phyloP scores from a whole-genome alignment of 208 protist genomes.

The Zelonia costaricensis region DNA sequence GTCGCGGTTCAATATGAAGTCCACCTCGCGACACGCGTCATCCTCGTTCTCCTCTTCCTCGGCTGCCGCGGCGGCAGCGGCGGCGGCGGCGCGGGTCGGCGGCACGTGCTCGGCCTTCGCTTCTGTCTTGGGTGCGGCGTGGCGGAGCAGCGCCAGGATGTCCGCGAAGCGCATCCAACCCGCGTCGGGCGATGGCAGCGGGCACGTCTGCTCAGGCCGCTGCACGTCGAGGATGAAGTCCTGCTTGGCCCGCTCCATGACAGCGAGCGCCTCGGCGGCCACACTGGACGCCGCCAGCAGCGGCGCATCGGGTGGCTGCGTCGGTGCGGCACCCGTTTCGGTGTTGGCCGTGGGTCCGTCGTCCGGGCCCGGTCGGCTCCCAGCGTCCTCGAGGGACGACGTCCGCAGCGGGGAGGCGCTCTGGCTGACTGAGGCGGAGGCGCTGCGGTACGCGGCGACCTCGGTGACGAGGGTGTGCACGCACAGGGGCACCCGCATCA shows the following conservation, averaged over 20 bases:
- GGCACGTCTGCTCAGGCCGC: slow-evolving; percentile 38
- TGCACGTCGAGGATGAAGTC: slow-evolving; percentile 73
- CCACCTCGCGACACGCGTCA: slow-evolving; percentile 11
- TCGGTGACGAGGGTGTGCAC: slow-evolving; percentile 52
- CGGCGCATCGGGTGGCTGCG: not conserved
- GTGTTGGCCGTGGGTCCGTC: not conserved
- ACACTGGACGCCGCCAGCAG: slow-evolving; percentile 37
- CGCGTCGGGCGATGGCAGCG: slow-evolving; percentile 33
- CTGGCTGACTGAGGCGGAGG: slow-evolving; percentile 6
- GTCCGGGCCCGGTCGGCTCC: not conserved
- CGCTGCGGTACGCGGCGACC: slow-evolving; percentile 27
- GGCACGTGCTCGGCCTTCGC: not conserved
- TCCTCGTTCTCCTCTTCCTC: not conserved
- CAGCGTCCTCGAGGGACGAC: not conserved
- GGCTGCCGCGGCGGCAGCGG: not conserved
- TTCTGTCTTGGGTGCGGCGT: too few relatives aligned
- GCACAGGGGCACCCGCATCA: slow-evolving; percentile 72
- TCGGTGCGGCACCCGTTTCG: not conserved
- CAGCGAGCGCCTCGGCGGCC: slow-evolving; percentile 41
- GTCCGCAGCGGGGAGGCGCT: not conserved
- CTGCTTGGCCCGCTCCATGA: slow-evolving; percentile 59
- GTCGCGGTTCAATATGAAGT: slow-evolving; percentile 50
- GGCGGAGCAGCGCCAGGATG: slow-evolving; percentile 32
- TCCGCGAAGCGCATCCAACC: slow-evolving; percentile 43
- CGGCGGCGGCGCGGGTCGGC: not conserved